These are phyloP conservation scores for Phytomonas francai DNA, from an alignment of 208 protist species.

Conservation along the genomic window DNA sequence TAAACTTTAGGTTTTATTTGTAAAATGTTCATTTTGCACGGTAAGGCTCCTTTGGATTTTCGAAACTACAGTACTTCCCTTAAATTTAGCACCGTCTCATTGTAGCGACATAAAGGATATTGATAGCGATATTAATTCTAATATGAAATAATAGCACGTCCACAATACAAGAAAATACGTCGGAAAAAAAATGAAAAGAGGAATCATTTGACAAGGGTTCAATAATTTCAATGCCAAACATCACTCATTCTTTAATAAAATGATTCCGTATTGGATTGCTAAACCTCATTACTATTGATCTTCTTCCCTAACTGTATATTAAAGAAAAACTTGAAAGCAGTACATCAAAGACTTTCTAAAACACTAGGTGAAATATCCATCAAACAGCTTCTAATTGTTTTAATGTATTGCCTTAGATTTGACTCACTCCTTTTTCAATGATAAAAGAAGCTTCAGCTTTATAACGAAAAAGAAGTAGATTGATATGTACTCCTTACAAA, in stretches of 20 bases:
- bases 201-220: neutral
- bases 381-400: neutral
- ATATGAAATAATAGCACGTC: neutral
- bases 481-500: neutral
- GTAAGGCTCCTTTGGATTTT: too few relatives aligned
- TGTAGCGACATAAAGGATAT: neutral
- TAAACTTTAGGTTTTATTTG: too few relatives aligned
- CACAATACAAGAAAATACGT: neutral
- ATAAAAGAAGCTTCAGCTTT: neutral
- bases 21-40: neutral
- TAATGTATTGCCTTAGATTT: neutral
- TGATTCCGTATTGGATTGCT: neutral
- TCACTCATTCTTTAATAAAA: neutral
- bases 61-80: neutral
- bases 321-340: neutral
- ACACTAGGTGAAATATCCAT: neutral
- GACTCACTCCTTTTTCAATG: neutral
- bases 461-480: neutral
- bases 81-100: neutral
- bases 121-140: neutral
- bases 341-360: neutral
- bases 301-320: neutral
- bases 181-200: constrained; percentile 3
- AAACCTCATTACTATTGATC: neutral
- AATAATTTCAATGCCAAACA: neutral